Evolutionary conservation across 306 rosid genomes (phyloP).

Genomic region (Mucuna pruriens): DNA sequence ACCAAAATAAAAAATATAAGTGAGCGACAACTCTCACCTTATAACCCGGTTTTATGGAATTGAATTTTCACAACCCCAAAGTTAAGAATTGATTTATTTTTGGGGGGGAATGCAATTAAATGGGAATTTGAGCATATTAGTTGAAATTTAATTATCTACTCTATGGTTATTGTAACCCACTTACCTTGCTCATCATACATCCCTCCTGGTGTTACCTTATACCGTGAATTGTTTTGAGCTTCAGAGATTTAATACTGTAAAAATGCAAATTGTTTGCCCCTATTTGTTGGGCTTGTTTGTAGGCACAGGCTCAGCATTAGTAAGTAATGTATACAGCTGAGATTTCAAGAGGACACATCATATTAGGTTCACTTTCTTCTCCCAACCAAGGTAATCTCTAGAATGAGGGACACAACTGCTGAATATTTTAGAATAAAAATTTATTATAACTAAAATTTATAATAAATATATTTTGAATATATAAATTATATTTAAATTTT

Average conservation of each 20-base stretch:
- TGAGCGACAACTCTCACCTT: too few relatives aligned
- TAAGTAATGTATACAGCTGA: not conserved
- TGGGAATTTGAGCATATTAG: not conserved
- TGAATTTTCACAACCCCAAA: too few relatives aligned
- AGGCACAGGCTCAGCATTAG: not conserved
- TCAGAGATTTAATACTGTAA: not conserved
- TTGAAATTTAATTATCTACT: not conserved
- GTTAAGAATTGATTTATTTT: too few relatives aligned
- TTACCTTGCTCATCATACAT: not conserved
- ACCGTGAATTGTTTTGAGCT: not conserved
- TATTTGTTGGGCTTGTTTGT: not conserved
- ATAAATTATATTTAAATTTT: too few relatives aligned
- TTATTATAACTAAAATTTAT: too few relatives aligned
- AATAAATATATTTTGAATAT: too few relatives aligned
- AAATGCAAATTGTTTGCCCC: slow-evolving; percentile 4
- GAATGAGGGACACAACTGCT: not conserved
- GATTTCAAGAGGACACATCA: not conserved
- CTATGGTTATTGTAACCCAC: not conserved
- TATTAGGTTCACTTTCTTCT: not conserved
- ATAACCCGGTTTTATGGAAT: too few relatives aligned
- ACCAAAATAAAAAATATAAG: too few relatives aligned
- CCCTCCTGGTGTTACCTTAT: not conserved
- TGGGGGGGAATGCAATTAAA: not conserved
- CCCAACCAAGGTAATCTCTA: not conserved
- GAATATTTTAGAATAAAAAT: too few relatives aligned